Base-by-base conservation (phyloP, 495 filamentous ascomycete species). In the Penicillium alfredii region DNA sequence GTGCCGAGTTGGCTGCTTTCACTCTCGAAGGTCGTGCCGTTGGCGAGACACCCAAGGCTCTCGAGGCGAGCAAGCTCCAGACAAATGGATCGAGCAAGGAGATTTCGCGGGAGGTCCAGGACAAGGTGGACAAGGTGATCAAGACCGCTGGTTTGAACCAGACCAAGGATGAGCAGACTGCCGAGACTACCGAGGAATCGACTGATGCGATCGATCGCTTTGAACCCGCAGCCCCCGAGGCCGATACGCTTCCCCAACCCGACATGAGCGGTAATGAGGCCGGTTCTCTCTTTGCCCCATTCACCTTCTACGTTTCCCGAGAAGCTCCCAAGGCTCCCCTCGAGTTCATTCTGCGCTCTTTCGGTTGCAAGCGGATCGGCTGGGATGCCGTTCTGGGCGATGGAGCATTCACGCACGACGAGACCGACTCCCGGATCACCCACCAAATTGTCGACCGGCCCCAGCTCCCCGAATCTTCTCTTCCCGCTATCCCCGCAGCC, bases 381-480 rank as follows among this genome's bases (percentile, higher is more conserved):
- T 98, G 92, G 92, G 89, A 94, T 54, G 66, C 76, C 3, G 77
- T 88, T 15, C 71, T 94, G 18, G 93, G 92, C 38, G 88, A 89
- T 47, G 92, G 93, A 10, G 82, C 92, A 34, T 96, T 84, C 63
- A 96, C 88, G 10, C 79, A 85, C 32, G 76, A 94, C 53, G 88
- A 96, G 66, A 73, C 72, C 2, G 88, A 97, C 54, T 73, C 81
- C 8, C 73, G 80, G 16, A 96, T 97, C 48, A 98, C 92, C 7
- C 92, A 98, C 63, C 92, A 98, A 57, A 78, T 98, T 38, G 86
- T 98, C 12, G 92, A 98, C 61, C 78, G 92, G 20, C 85, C 84
- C 16, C 78, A 84, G 10, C 68, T 90, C 6, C 74, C 86, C 4
- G 73, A 74, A 47, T 71, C 66, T 6, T 69, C 77, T 32, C 69